Evolutionary conservation across 495 filamentous ascomycete genomes (phyloP).

Genomic region (Glonium stellatum): DNA sequence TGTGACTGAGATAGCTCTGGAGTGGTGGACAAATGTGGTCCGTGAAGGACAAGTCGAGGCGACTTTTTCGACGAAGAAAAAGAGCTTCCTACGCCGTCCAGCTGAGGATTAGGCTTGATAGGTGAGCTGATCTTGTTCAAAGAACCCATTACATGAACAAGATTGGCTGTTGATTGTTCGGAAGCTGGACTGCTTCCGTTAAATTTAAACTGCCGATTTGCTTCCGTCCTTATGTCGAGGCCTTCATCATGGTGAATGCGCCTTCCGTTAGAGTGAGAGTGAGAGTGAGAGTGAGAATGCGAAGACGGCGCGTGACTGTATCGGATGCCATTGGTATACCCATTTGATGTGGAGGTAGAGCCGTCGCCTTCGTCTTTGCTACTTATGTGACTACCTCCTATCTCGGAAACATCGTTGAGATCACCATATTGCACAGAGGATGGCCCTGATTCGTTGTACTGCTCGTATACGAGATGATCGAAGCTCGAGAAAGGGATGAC

Average conservation of each 20-base stretch:
- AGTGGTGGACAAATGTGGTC: conserved; percentile 6
- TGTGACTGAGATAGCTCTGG: conserved; percentile 22
- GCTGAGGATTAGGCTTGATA: background rate
- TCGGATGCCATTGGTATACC: conserved; percentile 16
- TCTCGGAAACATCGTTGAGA: conserved; percentile 18
- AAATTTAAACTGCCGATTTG: background rate
- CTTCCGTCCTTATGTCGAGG: background rate
- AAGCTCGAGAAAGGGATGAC: conserved; percentile 23
- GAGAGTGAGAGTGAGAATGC: background rate
- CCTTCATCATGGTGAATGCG: background rate
- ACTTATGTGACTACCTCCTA: conserved; percentile 20
- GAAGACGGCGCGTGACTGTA: conserved; percentile 13
- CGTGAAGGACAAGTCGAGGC: background rate
- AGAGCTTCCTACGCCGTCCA: background rate
- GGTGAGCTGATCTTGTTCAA: background rate
- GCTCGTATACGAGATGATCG: conserved; percentile 17
- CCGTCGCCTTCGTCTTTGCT: conserved; percentile 24
- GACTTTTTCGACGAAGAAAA: conserved; percentile 1
- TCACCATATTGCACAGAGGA: conserved; percentile 28
- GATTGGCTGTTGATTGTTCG: background rate
- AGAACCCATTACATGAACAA: background rate
- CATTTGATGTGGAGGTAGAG: conserved; percentile 17
- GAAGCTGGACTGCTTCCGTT: background rate
- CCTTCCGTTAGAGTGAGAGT: background rate
- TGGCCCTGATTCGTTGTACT: conserved; percentile 28